These are phyloP conservation scores for Talaromyces sp. DNA, from an alignment of 2,329 filamentous ascomycete species.

Conservation along the genomic window DNA sequence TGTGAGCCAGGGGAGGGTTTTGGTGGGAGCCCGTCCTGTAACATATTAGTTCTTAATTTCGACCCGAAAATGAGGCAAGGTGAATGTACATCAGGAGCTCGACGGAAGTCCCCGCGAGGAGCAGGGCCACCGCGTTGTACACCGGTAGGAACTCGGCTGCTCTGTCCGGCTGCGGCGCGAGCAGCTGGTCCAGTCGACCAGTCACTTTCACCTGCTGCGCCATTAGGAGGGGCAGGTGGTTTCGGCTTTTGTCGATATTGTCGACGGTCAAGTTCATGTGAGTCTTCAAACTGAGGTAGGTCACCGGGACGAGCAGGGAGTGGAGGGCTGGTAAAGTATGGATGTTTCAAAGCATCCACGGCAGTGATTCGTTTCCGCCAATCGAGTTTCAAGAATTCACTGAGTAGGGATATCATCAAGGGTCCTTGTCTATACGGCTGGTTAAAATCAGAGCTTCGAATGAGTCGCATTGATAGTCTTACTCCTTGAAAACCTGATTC, in stretches of 20 bases:
- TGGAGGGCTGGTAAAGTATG: constrained; percentile 80
- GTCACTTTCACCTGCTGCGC: constrained; percentile 71
- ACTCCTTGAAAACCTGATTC: constrained; percentile 70
- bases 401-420: constrained; percentile 72
- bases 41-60: not conserved
- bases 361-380: constrained; percentile 89
- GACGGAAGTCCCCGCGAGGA: constrained; percentile 24
- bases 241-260: constrained; percentile 79
- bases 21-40: constrained; percentile 35
- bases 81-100: constrained; percentile 29
- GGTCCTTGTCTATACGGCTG: constrained; percentile 55
- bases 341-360: constrained; percentile 85
- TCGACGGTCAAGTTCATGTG: constrained; percentile 90
- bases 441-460: not conserved
- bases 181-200: constrained; percentile 42
- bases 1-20: constrained; percentile 35
- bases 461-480: constrained; percentile 26
- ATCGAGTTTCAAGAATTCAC: constrained; percentile 80
- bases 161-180: constrained; percentile 30
- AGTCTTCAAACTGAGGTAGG: constrained; percentile 88
- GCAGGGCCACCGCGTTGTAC: constrained; percentile 31
- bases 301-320: constrained; percentile 78
- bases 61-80: constrained; percentile 22
- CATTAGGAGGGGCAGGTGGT: constrained; percentile 82
- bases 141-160: constrained; percentile 34